phyloP scores from a whole-genome alignment of 257 asterid species.

The Nemophila menziesii region DNA sequence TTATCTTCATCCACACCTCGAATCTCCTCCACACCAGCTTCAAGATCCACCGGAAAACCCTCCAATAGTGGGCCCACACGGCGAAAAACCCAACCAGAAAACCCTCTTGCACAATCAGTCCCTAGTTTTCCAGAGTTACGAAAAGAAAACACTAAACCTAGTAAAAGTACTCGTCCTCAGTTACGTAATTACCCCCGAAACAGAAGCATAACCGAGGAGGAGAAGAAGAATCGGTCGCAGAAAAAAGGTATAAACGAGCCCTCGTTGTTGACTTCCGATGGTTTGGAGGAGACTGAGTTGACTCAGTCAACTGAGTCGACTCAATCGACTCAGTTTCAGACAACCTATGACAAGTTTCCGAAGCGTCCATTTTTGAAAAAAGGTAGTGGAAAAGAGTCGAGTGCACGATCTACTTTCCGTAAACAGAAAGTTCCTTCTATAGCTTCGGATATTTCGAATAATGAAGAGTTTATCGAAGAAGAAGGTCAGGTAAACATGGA shows the following conservation, averaged over 20 bases:
- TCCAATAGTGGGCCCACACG: constrained; percentile 37
- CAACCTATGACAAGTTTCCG: constrained; percentile 18
- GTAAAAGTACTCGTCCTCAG: constrained; percentile 48
- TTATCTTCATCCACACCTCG: constrained; percentile 48
- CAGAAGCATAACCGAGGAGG: constrained; percentile 60
- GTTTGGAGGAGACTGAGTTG: constrained; percentile 28
- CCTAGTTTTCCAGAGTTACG: constrained; percentile 70
- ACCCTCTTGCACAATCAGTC: constrained; percentile 84
- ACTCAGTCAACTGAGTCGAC: too few species aligned
- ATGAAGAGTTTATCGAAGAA: constrained; percentile 24
- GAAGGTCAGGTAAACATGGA: constrained; percentile 10
- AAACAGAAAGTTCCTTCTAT: constrained; percentile 35
- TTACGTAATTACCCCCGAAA: constrained; percentile 49
- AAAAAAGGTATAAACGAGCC: constrained; percentile 47
- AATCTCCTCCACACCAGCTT: constrained; percentile 41
- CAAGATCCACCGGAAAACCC: constrained; percentile 45
- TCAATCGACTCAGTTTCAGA: too few species aligned
- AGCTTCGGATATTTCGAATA: constrained; percentile 23
- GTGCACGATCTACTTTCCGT: constrained; percentile 32
- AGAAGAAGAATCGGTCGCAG: constrained; percentile 46
- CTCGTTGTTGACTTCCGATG: constrained; percentile 37
- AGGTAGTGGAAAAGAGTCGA: constrained; percentile 42
- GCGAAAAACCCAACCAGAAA: constrained; percentile 64
- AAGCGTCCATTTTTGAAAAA: constrained; percentile 52
- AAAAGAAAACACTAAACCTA: constrained; percentile 71